Evolutionary conservation across 2,329 filamentous ascomycete species (phyloP), one percentile per base, ranked within the genome.

Genomic region (Botryotinia globosa): DNA sequence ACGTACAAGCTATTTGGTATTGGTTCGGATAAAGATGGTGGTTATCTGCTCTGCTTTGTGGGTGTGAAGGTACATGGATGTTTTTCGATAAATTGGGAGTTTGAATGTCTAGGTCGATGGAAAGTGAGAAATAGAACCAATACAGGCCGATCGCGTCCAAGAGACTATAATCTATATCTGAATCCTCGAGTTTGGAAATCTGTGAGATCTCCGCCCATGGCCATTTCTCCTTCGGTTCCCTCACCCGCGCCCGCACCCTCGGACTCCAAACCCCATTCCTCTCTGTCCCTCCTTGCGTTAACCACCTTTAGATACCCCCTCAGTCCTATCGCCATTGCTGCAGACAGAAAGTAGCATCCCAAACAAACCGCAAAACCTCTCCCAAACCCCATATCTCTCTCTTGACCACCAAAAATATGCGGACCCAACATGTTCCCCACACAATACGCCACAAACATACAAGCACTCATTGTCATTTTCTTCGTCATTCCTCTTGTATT

Each of bases 401-500:
- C 75, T 6, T 69, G 68, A 4, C 73, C 32, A 18, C 71, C 75
- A 72, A 78, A 78, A 7, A 76, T 69, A 42, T 78, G 76, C 32
- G 77, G 77, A 0, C 77, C 71, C 20, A 37, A 45, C 71, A 80
- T 80, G 48, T 80, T 80, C 2, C 79, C 79, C 3, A 77, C 74
- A 62, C 79, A 76, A 34, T 74, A 76, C 3, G 76, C 75, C 9
- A 77, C 58, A 45, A 77, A 76, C 32, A 77, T 63, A 22, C 73
- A 62, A 8, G 79, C 79, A 10, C 76, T 79, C 22, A 78, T 75
- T 8, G 79, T 80, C 75, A 80, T 79, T 69, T 80, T 81, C 71
- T 81, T 80, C 4, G 80, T 81, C n/a, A 77, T 76, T 14, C 76
- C 80, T 64, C 75, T 78, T 65, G 76, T 76, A 66, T 81, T 81